phyloP scores from a whole-genome alignment of 2,329 filamentous ascomycete species.

The Harringtonia aguacate region DNA sequence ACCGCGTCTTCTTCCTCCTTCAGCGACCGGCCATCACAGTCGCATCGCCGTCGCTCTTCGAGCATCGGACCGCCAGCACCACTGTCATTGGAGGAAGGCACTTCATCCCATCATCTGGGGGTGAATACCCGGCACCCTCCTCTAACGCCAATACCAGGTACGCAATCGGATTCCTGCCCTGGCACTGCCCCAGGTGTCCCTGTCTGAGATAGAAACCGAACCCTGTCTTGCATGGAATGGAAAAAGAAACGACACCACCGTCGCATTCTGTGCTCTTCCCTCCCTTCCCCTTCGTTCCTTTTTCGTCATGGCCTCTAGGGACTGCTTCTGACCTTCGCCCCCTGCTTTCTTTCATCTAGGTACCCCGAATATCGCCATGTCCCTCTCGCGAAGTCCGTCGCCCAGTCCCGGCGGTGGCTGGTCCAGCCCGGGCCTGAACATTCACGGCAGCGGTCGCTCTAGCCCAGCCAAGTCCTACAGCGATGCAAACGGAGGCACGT shows the following conservation, averaged over 20 bases:
- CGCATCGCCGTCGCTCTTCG: conserved; percentile 30
- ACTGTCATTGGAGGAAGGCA: conserved; percentile 21
- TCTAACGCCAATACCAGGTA: conserved; percentile 48
- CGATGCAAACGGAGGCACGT: conserved; percentile 36
- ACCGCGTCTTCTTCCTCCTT: conserved; percentile 44
- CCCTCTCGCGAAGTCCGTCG: conserved; percentile 77
- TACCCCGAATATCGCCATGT: conserved; percentile 57
- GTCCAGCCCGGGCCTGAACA: conserved; percentile 71
- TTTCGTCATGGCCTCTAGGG: too few relatives aligned
- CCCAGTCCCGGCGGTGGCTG: conserved; percentile 77
- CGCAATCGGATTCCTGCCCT: conserved; percentile 12
- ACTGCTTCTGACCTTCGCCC: background rate
- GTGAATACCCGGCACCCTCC: conserved; percentile 26
- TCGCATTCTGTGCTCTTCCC: background rate
- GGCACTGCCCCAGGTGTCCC: background rate
- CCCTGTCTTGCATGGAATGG: background rate
- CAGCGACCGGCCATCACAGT: conserved; percentile 34
- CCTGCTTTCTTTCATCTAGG: conserved; percentile 23
- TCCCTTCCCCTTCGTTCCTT: background rate
- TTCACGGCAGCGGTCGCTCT: conserved; percentile 55
- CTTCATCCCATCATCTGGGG: conserved; percentile 24
- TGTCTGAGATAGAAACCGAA: background rate
- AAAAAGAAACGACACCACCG: background rate
- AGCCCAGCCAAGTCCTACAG: conserved; percentile 48
- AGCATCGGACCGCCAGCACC: conserved; percentile 14